A percentile compares a stretch with the other conserved stretches of the same genome.
Evolutionary conservation across 495 filamentous ascomycete genomes (phyloP).

Genomic region (Evernia prunastri): DNA sequence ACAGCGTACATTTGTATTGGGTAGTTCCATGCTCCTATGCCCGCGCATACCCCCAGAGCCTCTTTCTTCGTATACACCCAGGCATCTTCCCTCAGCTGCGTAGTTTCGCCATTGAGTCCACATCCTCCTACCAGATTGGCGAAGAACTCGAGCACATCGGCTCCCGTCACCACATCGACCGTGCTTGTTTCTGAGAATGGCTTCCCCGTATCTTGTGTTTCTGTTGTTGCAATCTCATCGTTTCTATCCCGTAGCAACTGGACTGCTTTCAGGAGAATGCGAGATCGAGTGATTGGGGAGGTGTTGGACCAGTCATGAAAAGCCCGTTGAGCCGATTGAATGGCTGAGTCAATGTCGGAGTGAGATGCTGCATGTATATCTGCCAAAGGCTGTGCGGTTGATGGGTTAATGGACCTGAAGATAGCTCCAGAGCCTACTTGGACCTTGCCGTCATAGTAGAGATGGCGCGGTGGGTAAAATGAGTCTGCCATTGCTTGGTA

Average conservation of each 20-base stretch:
- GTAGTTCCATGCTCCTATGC: constrained; percentile 82
- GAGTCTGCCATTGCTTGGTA: constrained; percentile 35
- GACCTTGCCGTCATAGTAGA: constrained; percentile 61
- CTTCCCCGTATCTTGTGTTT: constrained; percentile 70
- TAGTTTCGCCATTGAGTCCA: constrained; percentile 62
- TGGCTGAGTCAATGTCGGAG: constrained; percentile 58
- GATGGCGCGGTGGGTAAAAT: constrained; percentile 47
- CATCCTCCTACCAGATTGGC: constrained; percentile 64
- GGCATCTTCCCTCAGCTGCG: constrained; percentile 59
- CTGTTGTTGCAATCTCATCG: constrained; percentile 60
- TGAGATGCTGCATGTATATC: constrained; percentile 56
- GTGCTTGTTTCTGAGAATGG: constrained; percentile 68
- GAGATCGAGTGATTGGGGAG: constrained; percentile 56
- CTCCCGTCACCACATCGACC: constrained; percentile 67
- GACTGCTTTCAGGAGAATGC: constrained; percentile 65
- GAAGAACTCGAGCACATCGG: constrained; percentile 72
- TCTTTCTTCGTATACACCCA: constrained; percentile 72
- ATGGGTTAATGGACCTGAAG: constrained; percentile 63
- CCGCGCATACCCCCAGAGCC: constrained; percentile 67
- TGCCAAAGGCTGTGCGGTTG: constrained; percentile 56
- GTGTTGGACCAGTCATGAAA: constrained; percentile 63
- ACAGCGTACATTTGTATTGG: constrained; percentile 65
- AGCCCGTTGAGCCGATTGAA: constrained; percentile 53
- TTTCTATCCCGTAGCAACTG: constrained; percentile 58
- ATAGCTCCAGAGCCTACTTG: constrained; percentile 53